Evolutionary conservation across 345 rosid species (phyloP).

Genomic region (Dimocarpus longan): DNA sequence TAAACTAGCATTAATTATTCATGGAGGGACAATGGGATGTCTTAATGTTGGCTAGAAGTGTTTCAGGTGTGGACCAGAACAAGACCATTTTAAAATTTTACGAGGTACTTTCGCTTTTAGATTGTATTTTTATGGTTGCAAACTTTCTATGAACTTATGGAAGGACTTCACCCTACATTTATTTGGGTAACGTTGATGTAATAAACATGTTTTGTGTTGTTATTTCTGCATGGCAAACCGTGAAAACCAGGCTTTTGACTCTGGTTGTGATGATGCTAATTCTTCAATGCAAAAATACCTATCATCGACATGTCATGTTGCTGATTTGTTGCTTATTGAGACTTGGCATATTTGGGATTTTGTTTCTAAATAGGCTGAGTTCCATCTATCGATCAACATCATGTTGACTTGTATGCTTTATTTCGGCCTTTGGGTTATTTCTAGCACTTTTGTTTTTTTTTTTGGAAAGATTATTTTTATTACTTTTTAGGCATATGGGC

Average conservation of each 20-base stretch:
- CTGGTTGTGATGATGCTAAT: not conserved
- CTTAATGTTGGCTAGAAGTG: not conserved
- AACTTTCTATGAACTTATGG: not conserved
- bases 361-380: too few relatives aligned
- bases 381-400: not conserved
- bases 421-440: too few relatives aligned
- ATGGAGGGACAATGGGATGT: not conserved
- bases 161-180: not conserved
- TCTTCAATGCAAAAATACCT: not conserved
- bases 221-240: not conserved
- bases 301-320: not conserved
- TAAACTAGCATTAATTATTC: conserved; percentile 2
- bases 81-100: conserved; percentile 1
- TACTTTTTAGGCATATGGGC: too few relatives aligned
- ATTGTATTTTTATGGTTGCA: not conserved
- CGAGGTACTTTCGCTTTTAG: not conserved
- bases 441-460: too few relatives aligned
- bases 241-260: not conserved
- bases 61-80: not conserved
- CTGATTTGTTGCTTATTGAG: not conserved
- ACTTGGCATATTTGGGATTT: too few relatives aligned
- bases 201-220: not conserved
- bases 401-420: not conserved
- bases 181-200: not conserved
- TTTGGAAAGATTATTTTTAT: too few relatives aligned